Evolutionary conservation across 139 green algal species (phyloP).

Genomic region (Chlamydomonas incerta): DNA sequence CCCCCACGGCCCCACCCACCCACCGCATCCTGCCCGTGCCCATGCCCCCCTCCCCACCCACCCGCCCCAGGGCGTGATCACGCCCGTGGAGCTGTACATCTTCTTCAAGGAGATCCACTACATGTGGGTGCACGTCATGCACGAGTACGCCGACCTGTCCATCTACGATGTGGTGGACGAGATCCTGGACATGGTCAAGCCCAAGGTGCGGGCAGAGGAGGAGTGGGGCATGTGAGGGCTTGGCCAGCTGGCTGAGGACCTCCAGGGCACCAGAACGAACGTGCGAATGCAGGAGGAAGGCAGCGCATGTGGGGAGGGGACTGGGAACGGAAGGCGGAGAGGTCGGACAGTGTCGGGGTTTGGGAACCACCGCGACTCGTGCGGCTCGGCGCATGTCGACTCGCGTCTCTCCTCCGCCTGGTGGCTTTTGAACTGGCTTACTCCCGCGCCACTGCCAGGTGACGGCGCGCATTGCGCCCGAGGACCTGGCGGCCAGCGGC

Average conservation of each 20-base stretch:
- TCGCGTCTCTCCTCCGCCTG: too few relatives aligned
- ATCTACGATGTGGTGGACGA: conserved; percentile 67
- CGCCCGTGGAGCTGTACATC: conserved; percentile 54
- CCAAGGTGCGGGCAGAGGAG: conserved; percentile 18
- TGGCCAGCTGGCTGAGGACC: too few relatives aligned
- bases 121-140: conserved; percentile 58
- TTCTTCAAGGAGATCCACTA: conserved; percentile 63
- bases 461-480: conserved; percentile 39
- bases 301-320: too few relatives aligned
- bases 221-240: too few relatives aligned
- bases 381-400: too few relatives aligned
- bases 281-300: too few relatives aligned
- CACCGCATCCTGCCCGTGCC: neutral
- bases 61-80: conserved; percentile 33
- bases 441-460: neutral
- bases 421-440: too few relatives aligned
- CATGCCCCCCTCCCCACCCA: neutral
- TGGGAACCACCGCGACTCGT: too few relatives aligned
- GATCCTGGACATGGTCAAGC: conserved; percentile 65
- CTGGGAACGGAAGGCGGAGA: too few relatives aligned
- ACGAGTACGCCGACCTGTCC: conserved; percentile 59
- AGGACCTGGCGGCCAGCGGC: conserved; percentile 48
- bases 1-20: too few relatives aligned
- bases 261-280: too few relatives aligned
- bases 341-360: too few relatives aligned